Evolutionary conservation across 805 yeast genomes (phyloP).

Genomic region (Myxozyma vanderwaltii): DNA sequence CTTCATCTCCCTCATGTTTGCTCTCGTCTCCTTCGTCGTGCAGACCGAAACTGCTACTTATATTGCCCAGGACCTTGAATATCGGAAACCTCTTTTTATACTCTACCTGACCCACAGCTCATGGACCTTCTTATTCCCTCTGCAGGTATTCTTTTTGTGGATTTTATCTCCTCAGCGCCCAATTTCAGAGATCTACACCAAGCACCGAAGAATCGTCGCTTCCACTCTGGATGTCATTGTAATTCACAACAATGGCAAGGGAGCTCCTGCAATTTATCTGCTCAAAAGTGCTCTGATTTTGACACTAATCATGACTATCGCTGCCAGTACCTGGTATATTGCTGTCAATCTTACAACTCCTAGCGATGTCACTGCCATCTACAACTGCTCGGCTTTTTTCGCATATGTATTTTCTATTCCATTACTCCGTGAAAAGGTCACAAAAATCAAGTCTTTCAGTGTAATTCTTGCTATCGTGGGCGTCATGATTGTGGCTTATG

Average conservation of each 20-base stretch:
- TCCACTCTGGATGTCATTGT: slow-evolving; percentile 37
- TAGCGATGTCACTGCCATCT: slow-evolving; percentile 84
- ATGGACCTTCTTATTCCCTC: slow-evolving; percentile 74
- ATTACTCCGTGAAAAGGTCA: slow-evolving; percentile 64
- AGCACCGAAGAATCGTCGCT: slow-evolving; percentile 28
- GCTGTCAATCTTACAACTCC: slow-evolving; percentile 81
- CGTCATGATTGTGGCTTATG: slow-evolving; percentile 75
- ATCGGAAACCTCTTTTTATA: slow-evolving; percentile 65
- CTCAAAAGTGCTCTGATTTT: slow-evolving; percentile 49
- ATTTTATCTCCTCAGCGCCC: slow-evolving; percentile 37
- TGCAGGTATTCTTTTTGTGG: slow-evolving; percentile 58
- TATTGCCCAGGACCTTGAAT: slow-evolving; percentile 57
- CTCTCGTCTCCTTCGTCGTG: slow-evolving; percentile 63
- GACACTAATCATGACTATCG: slow-evolving; percentile 63
- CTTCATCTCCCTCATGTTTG: slow-evolving; percentile 50
- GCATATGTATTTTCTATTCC: slow-evolving; percentile 85
- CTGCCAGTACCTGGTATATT: slow-evolving; percentile 84
- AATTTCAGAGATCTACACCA: slow-evolving; percentile 30
- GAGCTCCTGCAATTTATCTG: slow-evolving; percentile 54
- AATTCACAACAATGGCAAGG: slow-evolving; percentile 17
- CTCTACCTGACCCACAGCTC: slow-evolving; percentile 70
- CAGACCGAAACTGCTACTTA: slow-evolving; percentile 82
- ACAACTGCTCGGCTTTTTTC: slow-evolving; percentile 86
- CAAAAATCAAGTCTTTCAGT: slow-evolving; percentile 62
- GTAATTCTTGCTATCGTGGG: slow-evolving; percentile 74